A percentile compares a stretch with the other conserved stretches of the same genome.
Evolutionary conservation across 1,284 basidiomycete genomes (phyloP).

Genomic region (Malassezia restricta): DNA sequence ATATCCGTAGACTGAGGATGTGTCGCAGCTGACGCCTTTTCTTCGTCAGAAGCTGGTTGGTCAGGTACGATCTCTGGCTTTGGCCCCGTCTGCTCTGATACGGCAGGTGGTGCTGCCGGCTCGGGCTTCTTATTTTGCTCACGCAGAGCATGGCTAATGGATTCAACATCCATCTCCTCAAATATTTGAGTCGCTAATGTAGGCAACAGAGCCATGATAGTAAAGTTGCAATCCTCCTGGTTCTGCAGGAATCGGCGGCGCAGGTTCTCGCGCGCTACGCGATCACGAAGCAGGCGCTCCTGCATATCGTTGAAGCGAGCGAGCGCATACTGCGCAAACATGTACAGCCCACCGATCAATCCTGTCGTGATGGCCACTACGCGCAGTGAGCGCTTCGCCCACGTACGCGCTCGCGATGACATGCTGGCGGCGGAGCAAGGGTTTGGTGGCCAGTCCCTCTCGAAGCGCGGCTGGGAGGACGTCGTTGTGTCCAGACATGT

Average conservation of each 20-base stretch:
- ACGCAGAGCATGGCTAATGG: constrained; percentile 59
- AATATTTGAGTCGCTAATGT: constrained; percentile 63
- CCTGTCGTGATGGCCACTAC: constrained; percentile 47
- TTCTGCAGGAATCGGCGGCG: constrained; percentile 66
- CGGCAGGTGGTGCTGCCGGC: neutral
- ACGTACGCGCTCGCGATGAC: constrained; percentile 1
- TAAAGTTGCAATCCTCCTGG: constrained; percentile 69
- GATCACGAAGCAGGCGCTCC: constrained; percentile 56
- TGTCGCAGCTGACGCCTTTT: too few relatives aligned
- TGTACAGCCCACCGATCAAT: constrained; percentile 57
- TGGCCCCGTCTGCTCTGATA: neutral
- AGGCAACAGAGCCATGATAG: constrained; percentile 65
- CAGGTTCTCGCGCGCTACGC: constrained; percentile 60
- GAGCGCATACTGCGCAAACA: constrained; percentile 57
- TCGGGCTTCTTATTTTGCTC: constrained; percentile 1
- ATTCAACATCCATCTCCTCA: constrained; percentile 68
- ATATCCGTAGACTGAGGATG: too few relatives aligned
- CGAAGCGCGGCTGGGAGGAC: neutral
- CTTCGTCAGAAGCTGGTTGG: neutral
- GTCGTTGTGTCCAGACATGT: neutral
- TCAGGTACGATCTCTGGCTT: neutral
- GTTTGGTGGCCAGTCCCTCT: neutral
- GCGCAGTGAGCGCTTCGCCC: constrained; percentile 19
- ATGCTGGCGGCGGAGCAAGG: neutral
- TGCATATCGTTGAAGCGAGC: constrained; percentile 62